Percentiles rank a stretch among this genome's conserved stretches.
These are phyloP conservation scores for Rhododendron ferrugineum DNA, from an alignment of 148 eudicot genomes.

Conservation along the genomic window DNA sequence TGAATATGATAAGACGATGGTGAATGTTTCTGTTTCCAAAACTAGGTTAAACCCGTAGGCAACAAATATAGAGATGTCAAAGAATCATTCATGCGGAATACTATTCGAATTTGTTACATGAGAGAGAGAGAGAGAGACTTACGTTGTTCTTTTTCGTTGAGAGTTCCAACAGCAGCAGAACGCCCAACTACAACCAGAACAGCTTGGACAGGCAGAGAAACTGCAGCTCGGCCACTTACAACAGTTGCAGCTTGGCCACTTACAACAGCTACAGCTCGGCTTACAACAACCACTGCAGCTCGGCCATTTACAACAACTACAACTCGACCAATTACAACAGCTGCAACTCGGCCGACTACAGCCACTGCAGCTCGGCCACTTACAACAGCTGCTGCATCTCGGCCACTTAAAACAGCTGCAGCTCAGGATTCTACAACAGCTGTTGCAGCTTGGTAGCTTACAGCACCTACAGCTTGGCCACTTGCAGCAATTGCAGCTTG, in stretches of 20 bases:
- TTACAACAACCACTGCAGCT: background rate
- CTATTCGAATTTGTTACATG: background rate
- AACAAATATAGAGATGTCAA: background rate
- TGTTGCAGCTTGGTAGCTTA: background rate
- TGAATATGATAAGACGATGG: background rate
- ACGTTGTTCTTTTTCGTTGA: background rate
- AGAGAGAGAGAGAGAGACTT: background rate
- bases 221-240: slow-evolving; percentile 1
- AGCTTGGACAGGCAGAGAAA: background rate
- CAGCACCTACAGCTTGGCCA: background rate
- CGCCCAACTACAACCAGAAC: background rate
- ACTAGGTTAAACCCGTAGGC: background rate
- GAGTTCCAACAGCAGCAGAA: background rate
- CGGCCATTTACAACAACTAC: background rate
- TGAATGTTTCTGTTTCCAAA: background rate
- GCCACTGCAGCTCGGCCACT: background rate
- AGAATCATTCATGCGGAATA: background rate
- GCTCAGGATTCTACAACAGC: background rate
- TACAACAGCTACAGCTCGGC: slow-evolving; percentile 2
- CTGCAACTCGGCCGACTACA: background rate
- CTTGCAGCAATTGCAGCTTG: background rate
- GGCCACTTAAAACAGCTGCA: background rate
- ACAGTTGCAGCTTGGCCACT: slow-evolving; percentile 1
- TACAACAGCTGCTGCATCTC: slow-evolving; percentile 1
- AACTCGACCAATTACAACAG: background rate